A percentile compares a stretch with the other conserved stretches of the same genome.
Evolutionary conservation across 2,329 filamentous ascomycete species (phyloP).

Genomic region (Geosmithia putterillii): DNA sequence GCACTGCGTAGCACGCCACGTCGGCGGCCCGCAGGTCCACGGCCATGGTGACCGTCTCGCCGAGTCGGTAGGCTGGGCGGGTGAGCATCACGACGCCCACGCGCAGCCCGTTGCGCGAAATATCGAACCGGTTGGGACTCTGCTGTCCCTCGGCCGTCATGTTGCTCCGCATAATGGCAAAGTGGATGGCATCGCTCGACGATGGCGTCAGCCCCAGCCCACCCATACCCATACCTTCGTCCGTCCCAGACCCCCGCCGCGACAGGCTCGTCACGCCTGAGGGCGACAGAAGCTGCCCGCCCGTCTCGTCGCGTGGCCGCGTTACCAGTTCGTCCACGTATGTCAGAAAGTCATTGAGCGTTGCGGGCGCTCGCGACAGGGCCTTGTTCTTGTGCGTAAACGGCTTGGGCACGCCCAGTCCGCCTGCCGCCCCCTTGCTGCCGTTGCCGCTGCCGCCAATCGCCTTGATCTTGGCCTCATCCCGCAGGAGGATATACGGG

Average conservation of each 20-base stretch:
- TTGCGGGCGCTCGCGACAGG: conserved; percentile 18
- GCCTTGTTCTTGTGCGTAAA: conserved; percentile 14
- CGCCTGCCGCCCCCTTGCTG: conserved; percentile 6
- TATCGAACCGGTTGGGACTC: conserved; percentile 89
- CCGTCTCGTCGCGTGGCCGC: conserved; percentile 38
- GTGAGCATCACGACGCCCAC: conserved; percentile 85
- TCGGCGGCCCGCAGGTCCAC: conserved; percentile 73
- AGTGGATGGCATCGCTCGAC: conserved; percentile 77
- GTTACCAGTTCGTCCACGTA: conserved; percentile 69
- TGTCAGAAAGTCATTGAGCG: conserved; percentile 55
- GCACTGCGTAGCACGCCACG: conserved; percentile 75
- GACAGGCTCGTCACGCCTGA: conserved; percentile 41
- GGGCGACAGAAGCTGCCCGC: conserved; percentile 57
- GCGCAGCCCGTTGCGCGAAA: conserved; percentile 80
- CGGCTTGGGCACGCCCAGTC: not conserved
- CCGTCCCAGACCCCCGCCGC: conserved; percentile 23
- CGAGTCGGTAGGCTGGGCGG: conserved; percentile 76
- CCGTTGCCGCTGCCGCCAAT: conserved; percentile 11
- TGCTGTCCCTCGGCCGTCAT: conserved; percentile 54
- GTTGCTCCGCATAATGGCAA: conserved; percentile 79
- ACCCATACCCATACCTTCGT: not conserved
- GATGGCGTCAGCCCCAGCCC: too few species aligned
- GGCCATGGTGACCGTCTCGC: conserved; percentile 72
- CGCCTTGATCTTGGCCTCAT: conserved; percentile 56
- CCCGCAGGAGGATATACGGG: conserved; percentile 79